A percentile compares a stretch with the other conserved stretches of the same genome.
phyloP scores from a whole-genome alignment of 257 asterid species.

The Solanum chmielewskii region DNA sequence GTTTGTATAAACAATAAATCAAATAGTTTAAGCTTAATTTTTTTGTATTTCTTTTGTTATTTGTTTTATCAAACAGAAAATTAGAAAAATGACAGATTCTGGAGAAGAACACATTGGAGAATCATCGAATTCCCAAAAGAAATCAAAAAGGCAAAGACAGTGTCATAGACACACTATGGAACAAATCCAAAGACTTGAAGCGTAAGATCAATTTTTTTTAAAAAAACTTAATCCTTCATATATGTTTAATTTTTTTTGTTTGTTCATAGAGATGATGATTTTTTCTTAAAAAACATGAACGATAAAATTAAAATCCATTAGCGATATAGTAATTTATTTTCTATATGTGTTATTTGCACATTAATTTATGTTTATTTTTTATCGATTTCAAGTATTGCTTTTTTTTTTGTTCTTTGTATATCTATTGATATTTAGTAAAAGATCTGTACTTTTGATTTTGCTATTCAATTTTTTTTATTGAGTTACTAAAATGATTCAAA shows the following conservation, averaged over 20 bases:
- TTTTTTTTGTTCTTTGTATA: neutral
- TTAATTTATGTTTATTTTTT: neutral
- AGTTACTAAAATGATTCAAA: neutral
- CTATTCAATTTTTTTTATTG: neutral
- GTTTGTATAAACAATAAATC: neutral
- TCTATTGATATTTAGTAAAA: neutral
- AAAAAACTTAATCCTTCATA: neutral
- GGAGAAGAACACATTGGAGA: constrained; percentile 26
- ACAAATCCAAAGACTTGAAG: constrained; percentile 60
- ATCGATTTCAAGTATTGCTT: neutral
- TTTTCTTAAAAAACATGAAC: neutral
- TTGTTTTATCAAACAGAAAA: neutral
- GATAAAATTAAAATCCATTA: neutral
- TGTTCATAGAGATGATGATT: neutral
- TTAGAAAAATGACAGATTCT: constrained; percentile 12
- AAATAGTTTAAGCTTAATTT: neutral
- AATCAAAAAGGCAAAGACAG: constrained; percentile 18
- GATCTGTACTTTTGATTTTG: neutral
- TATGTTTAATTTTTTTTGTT: neutral
- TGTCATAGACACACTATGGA: constrained; percentile 48
- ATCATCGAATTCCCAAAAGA: constrained; percentile 16
- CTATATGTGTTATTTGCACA: neutral
- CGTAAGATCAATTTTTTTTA: constrained; percentile 22
- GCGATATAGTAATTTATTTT: neutral
- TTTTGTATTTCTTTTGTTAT: neutral